Evolutionary conservation across 257 asterid genomes (phyloP).

Genomic region (Ophiorrhiza pumila): DNA sequence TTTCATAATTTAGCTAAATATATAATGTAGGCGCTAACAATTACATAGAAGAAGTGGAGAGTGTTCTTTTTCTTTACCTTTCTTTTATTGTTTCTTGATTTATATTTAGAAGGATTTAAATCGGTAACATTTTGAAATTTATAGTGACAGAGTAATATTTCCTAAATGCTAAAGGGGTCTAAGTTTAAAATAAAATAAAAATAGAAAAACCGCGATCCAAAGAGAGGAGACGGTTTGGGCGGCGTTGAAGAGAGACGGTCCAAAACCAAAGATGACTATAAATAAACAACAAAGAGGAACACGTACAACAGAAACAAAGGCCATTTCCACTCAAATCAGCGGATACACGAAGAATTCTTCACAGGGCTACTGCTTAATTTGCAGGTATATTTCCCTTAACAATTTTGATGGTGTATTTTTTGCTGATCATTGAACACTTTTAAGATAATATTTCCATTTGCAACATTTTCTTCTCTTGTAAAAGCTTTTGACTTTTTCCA

Average conservation of each 20-base stretch:
- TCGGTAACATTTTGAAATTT: too few relatives aligned
- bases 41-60: too few relatives aligned
- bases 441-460: background rate
- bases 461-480: background rate
- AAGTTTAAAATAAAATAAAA: too few relatives aligned
- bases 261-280: background rate
- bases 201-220: background rate
- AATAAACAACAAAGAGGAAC: background rate
- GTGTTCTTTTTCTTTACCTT: too few relatives aligned
- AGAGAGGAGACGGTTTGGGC: background rate
- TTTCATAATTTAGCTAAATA: too few relatives aligned
- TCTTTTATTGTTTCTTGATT: too few relatives aligned
- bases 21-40: too few relatives aligned
- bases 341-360: too few relatives aligned
- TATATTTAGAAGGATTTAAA: too few relatives aligned
- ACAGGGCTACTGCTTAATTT: background rate
- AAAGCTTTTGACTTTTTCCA: background rate
- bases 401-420: background rate
- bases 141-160: background rate
- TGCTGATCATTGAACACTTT: background rate
- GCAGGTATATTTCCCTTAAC: background rate
- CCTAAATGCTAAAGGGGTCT: background rate
- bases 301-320: background rate
- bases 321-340: background rate
- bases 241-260: constrained; percentile 6